Conservation (phyloP, 2,329 filamentous ascomycete genomes). For the Paecilomyces dactylethromorphus region DNA sequence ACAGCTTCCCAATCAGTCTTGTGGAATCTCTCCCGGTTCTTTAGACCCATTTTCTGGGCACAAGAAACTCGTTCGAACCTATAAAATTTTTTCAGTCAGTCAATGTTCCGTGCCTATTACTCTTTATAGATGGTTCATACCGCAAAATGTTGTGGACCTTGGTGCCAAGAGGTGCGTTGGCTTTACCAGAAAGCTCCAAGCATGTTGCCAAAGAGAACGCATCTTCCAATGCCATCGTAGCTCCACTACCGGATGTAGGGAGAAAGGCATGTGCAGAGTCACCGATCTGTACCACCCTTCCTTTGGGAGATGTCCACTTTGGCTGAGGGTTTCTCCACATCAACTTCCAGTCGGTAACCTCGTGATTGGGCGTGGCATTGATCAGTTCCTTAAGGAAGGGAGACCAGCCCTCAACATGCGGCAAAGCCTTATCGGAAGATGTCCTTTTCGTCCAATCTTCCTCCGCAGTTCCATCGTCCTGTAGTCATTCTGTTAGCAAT, state of each 20-base stretch:
- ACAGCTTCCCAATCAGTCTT: no score
- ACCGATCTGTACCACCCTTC: conserved; percentile 42
- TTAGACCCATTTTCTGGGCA: no score
- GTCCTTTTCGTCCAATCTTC: no score
- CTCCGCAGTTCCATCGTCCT: no score
- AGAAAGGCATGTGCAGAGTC: conserved; percentile 48
- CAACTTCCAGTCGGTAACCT: conserved; percentile 3
- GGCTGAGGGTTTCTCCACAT: conserved; percentile 7
- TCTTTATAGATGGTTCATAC: conserved; percentile 1
- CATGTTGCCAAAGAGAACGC: conserved; percentile 42
- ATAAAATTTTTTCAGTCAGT: no score
- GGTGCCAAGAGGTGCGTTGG: conserved; percentile 7
- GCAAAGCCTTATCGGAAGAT: no score
- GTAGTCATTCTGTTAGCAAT: no score
- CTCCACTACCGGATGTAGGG: conserved; percentile 44
- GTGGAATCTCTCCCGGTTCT: no score
- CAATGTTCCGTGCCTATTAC: no score
- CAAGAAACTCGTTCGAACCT: no score
- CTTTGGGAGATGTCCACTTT: conserved; percentile 38
- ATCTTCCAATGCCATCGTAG: conserved; percentile 46
- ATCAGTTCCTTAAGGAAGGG: no score
- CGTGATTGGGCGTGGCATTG: background rate
- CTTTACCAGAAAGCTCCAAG: conserved; percentile 21
- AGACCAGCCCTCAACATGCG: no score
- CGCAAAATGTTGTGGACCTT: conserved; percentile 10